phyloP scores from a whole-genome alignment of 495 filamentous ascomycete species.

The Penicillium fimorum region DNA sequence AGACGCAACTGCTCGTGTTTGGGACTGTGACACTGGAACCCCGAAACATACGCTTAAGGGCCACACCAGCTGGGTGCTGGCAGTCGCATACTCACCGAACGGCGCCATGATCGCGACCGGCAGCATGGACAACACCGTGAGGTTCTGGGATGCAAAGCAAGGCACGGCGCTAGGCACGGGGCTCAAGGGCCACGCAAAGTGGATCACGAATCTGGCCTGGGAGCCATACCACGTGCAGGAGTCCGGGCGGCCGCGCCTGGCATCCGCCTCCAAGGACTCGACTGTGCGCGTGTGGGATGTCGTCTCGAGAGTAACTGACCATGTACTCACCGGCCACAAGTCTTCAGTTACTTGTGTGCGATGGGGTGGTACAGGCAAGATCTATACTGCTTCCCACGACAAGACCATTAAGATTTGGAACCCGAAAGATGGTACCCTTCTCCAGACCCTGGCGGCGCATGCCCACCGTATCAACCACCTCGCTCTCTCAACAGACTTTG shows the following conservation, averaged over 20 bases:
- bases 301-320: constrained; percentile 71
- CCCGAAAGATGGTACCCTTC: constrained; percentile 69
- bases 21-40: constrained; percentile 94
- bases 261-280: constrained; percentile 85
- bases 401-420: constrained; percentile 94
- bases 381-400: constrained; percentile 91
- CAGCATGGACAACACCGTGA: constrained; percentile 87
- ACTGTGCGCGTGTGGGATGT: constrained; percentile 89
- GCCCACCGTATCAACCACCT: constrained; percentile 97
- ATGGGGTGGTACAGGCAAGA: constrained; percentile 87
- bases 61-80: constrained; percentile 91
- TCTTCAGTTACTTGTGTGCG: constrained; percentile 83
- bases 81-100: constrained; percentile 82
- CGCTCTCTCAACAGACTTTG: constrained; percentile 88
- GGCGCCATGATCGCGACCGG: constrained; percentile 82
- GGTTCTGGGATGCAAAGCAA: constrained; percentile 85
- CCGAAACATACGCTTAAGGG: constrained; percentile 87
- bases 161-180: constrained; percentile 73
- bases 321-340: constrained; percentile 84
- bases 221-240: constrained; percentile 88
- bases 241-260: constrained; percentile 71
- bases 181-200: constrained; percentile 88
- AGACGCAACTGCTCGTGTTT: constrained; percentile 88
- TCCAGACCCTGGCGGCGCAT: constrained; percentile 77
- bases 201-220: constrained; percentile 86